Base-by-base conservation (phyloP, 2,329 filamentous ascomycete genomes). In the Orbilia ellipsospora region DNA sequence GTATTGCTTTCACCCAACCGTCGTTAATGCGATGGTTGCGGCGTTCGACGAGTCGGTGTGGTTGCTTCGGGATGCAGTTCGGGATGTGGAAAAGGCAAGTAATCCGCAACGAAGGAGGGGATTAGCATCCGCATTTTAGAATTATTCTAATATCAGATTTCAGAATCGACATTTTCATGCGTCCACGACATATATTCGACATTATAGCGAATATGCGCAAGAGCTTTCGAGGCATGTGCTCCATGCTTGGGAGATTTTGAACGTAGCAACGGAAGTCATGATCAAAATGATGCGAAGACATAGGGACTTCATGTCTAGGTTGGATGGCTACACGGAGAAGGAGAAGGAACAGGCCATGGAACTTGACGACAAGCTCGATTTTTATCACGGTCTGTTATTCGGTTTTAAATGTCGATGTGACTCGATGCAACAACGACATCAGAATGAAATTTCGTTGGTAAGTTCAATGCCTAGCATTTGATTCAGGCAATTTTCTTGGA, bases 261-360 rank as follows among this genome's bases (percentile, higher is more conserved):
- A 44, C 0, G 55, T 68, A 18, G 65, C 55, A 7, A 61, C 45
- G 4, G 65, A 69, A 23, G 31, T 61, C 7, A 28, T 61, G 7
- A 40, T 55, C 18, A 69, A 69, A 31, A 69, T 69, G 20, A 18
- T 61, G 5, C 20, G 44, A 5, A 26, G 65, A 40, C 65, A 69
- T 16, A 45, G 20, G 4, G 13, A 13, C 0, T 36, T 54, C 16
- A 28, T 69, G 18, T 18, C 65, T 12, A 13, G 36, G 13, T 23
- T 23, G 10, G 12, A 10, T n/a, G 44, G 31, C 26, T 16, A 12
- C 7, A 10, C 26, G 4, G 16, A 54, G 10, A n/a, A 16, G 36
- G 45, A 23, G 28, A 20, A 23, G 10, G 65, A 10, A 52, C 18
- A 52, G 40, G 55, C 13, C 18, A 8, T 45, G 15, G n/a, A 69